Percentiles rank a stretch among this genome's conserved stretches.
These are phyloP conservation scores for Davidsoniella neocaledoniae DNA, from an alignment of 2,329 filamentous ascomycete species.

Conservation along the genomic window DNA sequence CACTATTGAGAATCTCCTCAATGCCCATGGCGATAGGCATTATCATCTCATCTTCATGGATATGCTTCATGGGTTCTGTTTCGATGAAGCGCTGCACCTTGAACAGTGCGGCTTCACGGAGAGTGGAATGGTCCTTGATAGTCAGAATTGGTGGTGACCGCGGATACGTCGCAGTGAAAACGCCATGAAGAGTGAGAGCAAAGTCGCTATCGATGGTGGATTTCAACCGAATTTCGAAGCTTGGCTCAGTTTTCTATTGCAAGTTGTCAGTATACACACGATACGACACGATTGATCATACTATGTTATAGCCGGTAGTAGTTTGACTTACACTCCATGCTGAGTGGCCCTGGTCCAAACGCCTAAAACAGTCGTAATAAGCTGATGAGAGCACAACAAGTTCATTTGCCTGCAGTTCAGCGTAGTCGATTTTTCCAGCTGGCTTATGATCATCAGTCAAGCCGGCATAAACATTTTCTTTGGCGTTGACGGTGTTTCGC, in stretches of 20 bases:
- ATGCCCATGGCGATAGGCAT: conserved; percentile 51
- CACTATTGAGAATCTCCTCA: conserved; percentile 68
- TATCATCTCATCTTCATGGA: conserved; percentile 40
- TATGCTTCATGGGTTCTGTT: conserved; percentile 37
- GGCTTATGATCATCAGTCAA: conserved; percentile 28
- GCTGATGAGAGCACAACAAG: conserved; percentile 73
- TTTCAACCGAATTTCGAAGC: conserved; percentile 66
- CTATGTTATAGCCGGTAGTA: conserved; percentile 5
- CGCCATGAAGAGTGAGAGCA: conserved; percentile 54
- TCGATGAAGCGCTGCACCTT: conserved; percentile 51
- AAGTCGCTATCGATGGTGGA: conserved; percentile 58
- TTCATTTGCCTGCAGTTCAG: conserved; percentile 76
- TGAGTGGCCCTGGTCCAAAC: conserved; percentile 49
- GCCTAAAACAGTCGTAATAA: conserved; percentile 74
- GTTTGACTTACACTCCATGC: conserved; percentile 61
- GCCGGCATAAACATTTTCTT: conserved; percentile 27
- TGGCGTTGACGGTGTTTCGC: neutral
- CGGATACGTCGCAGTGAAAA: conserved; percentile 79
- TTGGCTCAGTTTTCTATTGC: conserved; percentile 56
- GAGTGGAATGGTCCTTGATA: conserved; percentile 43
- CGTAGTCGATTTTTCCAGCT: conserved; percentile 45
- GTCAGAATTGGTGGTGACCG: conserved; percentile 61
- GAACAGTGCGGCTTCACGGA: conserved; percentile 54
- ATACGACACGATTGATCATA: neutral
- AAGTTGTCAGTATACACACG: conserved; percentile 11